phyloP scores from a whole-genome alignment of 116 monocot species.

The Iris pallida region DNA sequence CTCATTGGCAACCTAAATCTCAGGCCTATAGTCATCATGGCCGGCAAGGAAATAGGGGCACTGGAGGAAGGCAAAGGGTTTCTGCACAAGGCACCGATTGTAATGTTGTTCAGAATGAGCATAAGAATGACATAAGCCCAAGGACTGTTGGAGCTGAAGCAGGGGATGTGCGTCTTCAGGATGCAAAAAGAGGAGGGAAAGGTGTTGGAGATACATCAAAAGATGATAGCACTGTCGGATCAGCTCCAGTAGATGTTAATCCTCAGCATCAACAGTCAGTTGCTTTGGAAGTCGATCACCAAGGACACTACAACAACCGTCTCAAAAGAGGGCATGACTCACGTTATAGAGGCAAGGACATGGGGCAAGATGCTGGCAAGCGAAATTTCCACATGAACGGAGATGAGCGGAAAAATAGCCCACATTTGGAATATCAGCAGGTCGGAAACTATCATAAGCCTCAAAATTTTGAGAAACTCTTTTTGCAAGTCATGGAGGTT shows the following conservation, averaged over 20 bases:
- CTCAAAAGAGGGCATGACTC: slow-evolving; percentile 28
- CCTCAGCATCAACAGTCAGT: slow-evolving; percentile 11
- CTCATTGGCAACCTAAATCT: slow-evolving; percentile 83
- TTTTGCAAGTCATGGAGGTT: slow-evolving; percentile 69
- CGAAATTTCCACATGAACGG: slow-evolving; percentile 15
- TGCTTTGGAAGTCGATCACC: slow-evolving; percentile 7
- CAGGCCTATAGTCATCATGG: slow-evolving; percentile 21
- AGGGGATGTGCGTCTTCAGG: slow-evolving; percentile 11
- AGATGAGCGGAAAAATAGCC: too few relatives aligned
- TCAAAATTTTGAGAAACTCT: slow-evolving; percentile 78
- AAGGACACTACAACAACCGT: slow-evolving; percentile 16
- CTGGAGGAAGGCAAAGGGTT: slow-evolving; percentile 19
- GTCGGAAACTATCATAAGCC: slow-evolving; percentile 31
- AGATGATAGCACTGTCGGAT: slow-evolving; percentile 9
- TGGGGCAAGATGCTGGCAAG: slow-evolving; percentile 20
- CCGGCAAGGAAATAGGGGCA: slow-evolving; percentile 22
- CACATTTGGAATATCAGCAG: slow-evolving; percentile 39
- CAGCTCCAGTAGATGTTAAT: slow-evolving; percentile 1
- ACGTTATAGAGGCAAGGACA: slow-evolving; percentile 12
- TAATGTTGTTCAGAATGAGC: slow-evolving; percentile 1
- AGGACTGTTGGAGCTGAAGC: slow-evolving; percentile 5
- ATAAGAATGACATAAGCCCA: neutral
- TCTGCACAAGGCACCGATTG: slow-evolving; percentile 1
- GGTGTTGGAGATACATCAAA: slow-evolving; percentile 1
- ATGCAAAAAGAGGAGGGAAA: slow-evolving; percentile 13